phyloP scores from a whole-genome alignment of 768 basidiomycete species.

The Russula virescens region DNA sequence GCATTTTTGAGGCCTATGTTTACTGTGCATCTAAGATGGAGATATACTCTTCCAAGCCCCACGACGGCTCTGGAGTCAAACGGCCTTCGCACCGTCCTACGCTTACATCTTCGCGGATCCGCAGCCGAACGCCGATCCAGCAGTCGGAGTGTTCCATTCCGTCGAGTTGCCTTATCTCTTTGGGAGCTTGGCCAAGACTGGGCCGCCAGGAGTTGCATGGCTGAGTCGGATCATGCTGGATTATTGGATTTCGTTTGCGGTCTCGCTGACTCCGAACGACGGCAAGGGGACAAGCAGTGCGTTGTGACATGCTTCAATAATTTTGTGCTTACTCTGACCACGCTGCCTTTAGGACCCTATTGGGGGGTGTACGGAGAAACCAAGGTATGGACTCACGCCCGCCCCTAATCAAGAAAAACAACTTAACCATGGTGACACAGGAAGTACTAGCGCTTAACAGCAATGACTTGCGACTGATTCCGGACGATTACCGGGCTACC shows the following conservation, averaged over 20 bases:
- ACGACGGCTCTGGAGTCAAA: constrained; percentile 37
- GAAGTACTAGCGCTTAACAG: constrained; percentile 13
- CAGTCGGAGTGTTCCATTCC: constrained; percentile 21
- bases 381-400: constrained; percentile 2
- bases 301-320: background rate
- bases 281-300: constrained; percentile 34
- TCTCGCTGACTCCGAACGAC: constrained; percentile 28
- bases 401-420: background rate
- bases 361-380: constrained; percentile 2
- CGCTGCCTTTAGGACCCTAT: background rate
- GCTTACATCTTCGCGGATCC: constrained; percentile 42
- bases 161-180: constrained; percentile 27
- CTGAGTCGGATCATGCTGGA: constrained; percentile 38
- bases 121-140: constrained; percentile 23
- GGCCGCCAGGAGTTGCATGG: background rate
- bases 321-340: background rate
- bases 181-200: background rate
- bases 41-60: constrained; percentile 39
- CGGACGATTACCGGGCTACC: constrained; percentile 2
- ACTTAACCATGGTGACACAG: background rate
- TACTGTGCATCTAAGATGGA: constrained; percentile 27
- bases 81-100: constrained; percentile 36
- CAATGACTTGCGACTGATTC: background rate
- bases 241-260: constrained; percentile 45
- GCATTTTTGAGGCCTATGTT: too few species aligned